phyloP scores from a whole-genome alignment of 106 monocot species.

The Platanthera zijinensis region DNA sequence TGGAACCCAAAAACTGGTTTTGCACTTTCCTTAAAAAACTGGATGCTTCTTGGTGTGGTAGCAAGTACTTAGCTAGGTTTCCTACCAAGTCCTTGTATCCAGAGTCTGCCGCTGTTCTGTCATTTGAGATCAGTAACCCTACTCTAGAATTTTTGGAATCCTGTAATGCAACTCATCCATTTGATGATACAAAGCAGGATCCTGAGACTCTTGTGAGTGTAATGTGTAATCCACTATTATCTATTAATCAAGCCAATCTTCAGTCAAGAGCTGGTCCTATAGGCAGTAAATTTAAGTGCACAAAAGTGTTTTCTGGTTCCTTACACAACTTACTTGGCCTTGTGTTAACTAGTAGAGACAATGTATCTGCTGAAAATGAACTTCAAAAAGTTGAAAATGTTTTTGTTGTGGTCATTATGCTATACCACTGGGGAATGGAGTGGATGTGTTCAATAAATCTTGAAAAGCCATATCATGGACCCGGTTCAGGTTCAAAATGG shows the following conservation, averaged over 20 bases:
- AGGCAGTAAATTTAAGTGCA: conserved; percentile 19
- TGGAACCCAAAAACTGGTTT: conserved; percentile 32
- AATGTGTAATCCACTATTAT: conserved; percentile 1
- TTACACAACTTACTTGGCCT: conserved; percentile 57
- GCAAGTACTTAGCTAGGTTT: conserved; percentile 39
- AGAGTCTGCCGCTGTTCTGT: conserved; percentile 51
- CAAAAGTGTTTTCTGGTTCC: conserved; percentile 56
- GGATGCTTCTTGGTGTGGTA: conserved; percentile 23
- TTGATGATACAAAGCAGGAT: conserved; percentile 8
- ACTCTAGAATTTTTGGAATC: conserved; percentile 44
- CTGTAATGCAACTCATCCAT: conserved; percentile 3
- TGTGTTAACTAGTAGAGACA: conserved; percentile 32
- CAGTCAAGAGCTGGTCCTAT: conserved; percentile 5
- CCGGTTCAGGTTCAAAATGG: conserved; percentile 40
- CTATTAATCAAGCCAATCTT: conserved; percentile 2
- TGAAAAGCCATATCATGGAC: conserved; percentile 20
- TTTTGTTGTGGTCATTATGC: conserved; percentile 51
- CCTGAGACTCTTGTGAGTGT: conserved; percentile 5
- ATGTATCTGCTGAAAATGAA: conserved; percentile 9
- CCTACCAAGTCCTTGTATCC: conserved; percentile 57
- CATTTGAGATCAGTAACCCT: conserved; percentile 53
- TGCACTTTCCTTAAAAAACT: conserved; percentile 38
- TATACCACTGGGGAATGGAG: conserved; percentile 63
- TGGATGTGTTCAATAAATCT: conserved; percentile 68
- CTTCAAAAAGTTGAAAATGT: conserved; percentile 3